Percentiles rank a stretch among this genome's conserved stretches.
Conservation (phyloP, 106 monocot genomes). For the Dendrobium chrysotoxum region DNA sequence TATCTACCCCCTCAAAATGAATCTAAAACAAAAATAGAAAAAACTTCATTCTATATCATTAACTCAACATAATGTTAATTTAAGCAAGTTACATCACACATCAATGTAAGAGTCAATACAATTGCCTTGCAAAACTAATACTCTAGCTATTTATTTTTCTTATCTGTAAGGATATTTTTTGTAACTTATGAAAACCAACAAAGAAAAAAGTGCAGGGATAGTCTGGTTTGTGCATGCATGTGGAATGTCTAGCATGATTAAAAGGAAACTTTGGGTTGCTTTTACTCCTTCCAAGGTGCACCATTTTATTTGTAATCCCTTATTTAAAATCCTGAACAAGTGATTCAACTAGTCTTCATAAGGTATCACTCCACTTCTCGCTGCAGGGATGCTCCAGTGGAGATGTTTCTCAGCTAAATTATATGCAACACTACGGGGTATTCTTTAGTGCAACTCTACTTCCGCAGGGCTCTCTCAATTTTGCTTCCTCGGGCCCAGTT, state of each 20-base stretch:
- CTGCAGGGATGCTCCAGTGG: background rate
- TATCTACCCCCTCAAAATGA: background rate
- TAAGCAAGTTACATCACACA: background rate
- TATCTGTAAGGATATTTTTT: background rate
- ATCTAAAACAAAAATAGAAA: background rate
- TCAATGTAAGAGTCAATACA: background rate
- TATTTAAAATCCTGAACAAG: background rate
- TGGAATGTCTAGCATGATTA: background rate
- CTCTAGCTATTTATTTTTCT: too few species aligned
- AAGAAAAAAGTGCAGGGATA: background rate
- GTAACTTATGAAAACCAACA: background rate
- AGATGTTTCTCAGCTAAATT: background rate
- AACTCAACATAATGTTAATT: background rate
- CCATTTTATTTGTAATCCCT: constrained; percentile 1
- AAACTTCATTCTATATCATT: background rate
- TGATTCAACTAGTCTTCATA: background rate
- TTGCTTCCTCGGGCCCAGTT: background rate
- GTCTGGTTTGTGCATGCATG: background rate
- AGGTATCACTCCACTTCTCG: background rate
- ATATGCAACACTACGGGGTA: background rate
- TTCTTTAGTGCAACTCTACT: background rate
- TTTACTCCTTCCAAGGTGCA: background rate
- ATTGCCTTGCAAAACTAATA: background rate
- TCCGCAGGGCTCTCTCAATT: background rate
- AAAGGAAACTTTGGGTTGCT: background rate